Evolutionary conservation across 768 basidiomycete species (phyloP).

Genomic region (Mycena floridula): DNA sequence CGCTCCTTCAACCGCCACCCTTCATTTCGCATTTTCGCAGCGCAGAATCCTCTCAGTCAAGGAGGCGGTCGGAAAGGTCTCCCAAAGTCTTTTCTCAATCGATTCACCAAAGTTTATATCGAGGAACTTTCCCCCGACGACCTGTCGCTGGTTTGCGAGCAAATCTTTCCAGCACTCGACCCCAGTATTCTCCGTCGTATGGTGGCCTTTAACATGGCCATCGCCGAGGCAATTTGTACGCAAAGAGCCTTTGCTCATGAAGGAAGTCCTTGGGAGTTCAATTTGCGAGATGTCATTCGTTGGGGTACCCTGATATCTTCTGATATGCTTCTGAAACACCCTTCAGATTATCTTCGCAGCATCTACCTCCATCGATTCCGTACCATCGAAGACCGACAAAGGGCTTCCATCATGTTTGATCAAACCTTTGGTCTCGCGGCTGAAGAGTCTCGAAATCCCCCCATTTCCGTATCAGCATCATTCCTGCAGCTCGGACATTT

Average conservation of each 20-base stretch:
- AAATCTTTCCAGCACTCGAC: conserved; percentile 61
- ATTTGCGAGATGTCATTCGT: conserved; percentile 87
- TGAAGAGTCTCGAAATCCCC: conserved; percentile 20
- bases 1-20: conserved; percentile 86
- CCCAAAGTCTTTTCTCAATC: conserved; percentile 94
- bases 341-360: conserved; percentile 57
- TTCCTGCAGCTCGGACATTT: conserved; percentile 67
- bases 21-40: conserved; percentile 94
- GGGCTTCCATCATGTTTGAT: conserved; percentile 49
- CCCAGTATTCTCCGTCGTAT: conserved; percentile 54
- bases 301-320: conserved; percentile 63
- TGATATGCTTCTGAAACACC: conserved; percentile 31
- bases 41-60: conserved; percentile 94
- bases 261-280: conserved; percentile 97
- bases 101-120: conserved; percentile 96
- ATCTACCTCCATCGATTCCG: conserved; percentile 89
- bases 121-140: conserved; percentile 79
- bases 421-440: conserved; percentile 34
- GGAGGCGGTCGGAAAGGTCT: conserved; percentile 97
- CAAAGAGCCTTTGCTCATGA: conserved; percentile 65
- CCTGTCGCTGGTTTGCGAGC: conserved; percentile 69
- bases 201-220: conserved; percentile 73
- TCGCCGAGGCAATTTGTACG: conserved; percentile 62
- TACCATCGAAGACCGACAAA: conserved; percentile 53
- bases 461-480: conserved; percentile 38